phyloP scores from a whole-genome alignment of 768 basidiomycete species.

The Mycena rebaudengoi region DNA sequence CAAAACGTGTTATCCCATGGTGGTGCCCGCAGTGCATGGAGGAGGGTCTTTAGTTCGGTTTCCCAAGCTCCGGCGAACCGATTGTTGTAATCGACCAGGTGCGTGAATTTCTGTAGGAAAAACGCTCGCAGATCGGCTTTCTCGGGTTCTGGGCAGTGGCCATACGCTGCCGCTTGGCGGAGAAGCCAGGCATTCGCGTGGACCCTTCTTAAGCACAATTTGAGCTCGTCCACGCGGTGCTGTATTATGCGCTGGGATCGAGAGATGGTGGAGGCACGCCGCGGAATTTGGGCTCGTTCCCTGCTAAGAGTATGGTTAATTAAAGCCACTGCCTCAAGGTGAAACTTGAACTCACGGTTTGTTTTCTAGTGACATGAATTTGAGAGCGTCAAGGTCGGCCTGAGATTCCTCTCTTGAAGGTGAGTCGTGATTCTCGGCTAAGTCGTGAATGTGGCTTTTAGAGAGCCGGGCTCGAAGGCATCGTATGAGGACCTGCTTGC shows the following conservation, averaged over 20 bases:
- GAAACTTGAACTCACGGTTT: not conserved
- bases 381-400: not conserved
- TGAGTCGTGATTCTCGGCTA: not conserved
- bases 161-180: constrained; percentile 6
- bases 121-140: not conserved
- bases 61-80: constrained; percentile 14
- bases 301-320: not conserved
- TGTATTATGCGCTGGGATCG: constrained; percentile 4
- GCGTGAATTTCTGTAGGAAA: constrained; percentile 1
- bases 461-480: constrained; percentile 5
- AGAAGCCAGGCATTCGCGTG: constrained; percentile 10
- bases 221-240: constrained; percentile 17
- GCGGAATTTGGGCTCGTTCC: not conserved
- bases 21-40: constrained; percentile 4
- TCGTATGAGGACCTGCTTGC: constrained; percentile 19
- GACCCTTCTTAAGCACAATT: not conserved
- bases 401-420: not conserved
- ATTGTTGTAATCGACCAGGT: not conserved
- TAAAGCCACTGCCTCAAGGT: not conserved
- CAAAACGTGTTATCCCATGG: constrained; percentile 17
- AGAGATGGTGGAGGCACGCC: not conserved
- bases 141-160: not conserved
- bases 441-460: not conserved
- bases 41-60: constrained; percentile 15
- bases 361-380: not conserved